Base-by-base conservation (phyloP, 148 eudicot species). In the Spergularia bocconei region DNA sequence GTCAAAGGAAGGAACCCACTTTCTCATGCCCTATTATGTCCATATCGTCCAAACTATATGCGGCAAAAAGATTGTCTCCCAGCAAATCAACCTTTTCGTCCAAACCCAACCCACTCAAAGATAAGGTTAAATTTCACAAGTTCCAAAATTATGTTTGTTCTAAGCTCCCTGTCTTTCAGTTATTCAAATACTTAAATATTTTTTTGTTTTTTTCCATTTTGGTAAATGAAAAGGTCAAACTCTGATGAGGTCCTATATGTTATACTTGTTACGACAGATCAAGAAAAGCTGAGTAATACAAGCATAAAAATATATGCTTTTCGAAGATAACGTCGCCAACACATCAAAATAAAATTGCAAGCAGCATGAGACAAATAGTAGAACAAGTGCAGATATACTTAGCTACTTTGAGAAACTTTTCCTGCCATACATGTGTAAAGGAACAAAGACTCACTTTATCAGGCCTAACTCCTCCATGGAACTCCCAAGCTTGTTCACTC, bases 381-480 rank as follows among this genome's bases (percentile, higher is more conserved):
- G 21, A 54, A 15, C 39, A 67, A 51, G 61, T 20, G 54, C 53
- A n/a, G 25, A 47, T 67, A 55, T 11, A 13, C 50, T 51, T 20
- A 23, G 57, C 39, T 51, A 14, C 20, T 51, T 21, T 6, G 41
- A 55, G 56, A 41, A 55, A 11, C 54, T 21, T 41, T 36, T 75
- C 5, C 4, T 23, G 63, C 63, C 39, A 56, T 59, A 67, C 50
- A 67, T n/a, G 25, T 8, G 12, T 52, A 67, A 61, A 67, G 74
- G 66, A 68, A 76, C 63, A 75, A 71, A 53, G 66, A 86, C 92
- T 86, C 85, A 92, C 97, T 79, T 89, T 67, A 80, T 79, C 64
- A 88, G 77, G 65, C 90, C 88, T 63, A 90, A 79, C 81, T 90
- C 92, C 79, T 86, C 86, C 86, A 75, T 83, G 84, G 91, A 90